Evolutionary conservation across 805 yeast genomes (phyloP).

Genomic region (Wickerhamomyces chaumierensis): DNA sequence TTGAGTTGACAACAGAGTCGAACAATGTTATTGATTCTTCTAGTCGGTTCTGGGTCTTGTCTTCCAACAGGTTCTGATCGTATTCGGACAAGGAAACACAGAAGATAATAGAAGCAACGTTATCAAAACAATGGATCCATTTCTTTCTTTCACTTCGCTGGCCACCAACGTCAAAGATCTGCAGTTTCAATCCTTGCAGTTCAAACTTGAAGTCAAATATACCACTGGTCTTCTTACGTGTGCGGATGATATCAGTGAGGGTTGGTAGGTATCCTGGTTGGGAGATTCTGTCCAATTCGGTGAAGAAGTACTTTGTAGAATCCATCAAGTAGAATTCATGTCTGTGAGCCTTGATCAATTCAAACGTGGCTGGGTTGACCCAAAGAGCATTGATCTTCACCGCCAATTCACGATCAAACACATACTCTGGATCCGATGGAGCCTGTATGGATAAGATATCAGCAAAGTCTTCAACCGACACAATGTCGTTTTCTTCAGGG

Average conservation of each 20-base stretch:
- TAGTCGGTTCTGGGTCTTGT: slow-evolving; percentile 60
- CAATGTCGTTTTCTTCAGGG: slow-evolving; percentile 22
- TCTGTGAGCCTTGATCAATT: slow-evolving; percentile 45
- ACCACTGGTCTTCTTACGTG: slow-evolving; percentile 89
- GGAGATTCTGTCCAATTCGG: slow-evolving; percentile 52
- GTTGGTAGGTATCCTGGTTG: slow-evolving; percentile 55
- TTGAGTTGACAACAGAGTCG: slow-evolving; percentile 82
- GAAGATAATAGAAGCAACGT: slow-evolving; percentile 79
- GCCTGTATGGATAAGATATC: slow-evolving; percentile 14
- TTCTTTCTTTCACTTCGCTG: slow-evolving; percentile 92
- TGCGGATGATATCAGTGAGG: slow-evolving; percentile 68
- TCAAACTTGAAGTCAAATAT: slow-evolving; percentile 74
- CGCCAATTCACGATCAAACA: slow-evolving; percentile 40
- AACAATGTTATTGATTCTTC: slow-evolving; percentile 76
- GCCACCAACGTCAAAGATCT: slow-evolving; percentile 84
- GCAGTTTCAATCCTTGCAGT: slow-evolving; percentile 56
- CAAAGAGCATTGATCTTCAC: slow-evolving; percentile 40
- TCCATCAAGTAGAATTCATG: slow-evolving; percentile 76
- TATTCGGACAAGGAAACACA: slow-evolving; percentile 89
- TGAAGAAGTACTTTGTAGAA: slow-evolving; percentile 70
- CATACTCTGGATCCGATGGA: slow-evolving; percentile 40
- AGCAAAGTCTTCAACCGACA: slow-evolving; percentile 20
- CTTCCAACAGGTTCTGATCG: slow-evolving; percentile 77
- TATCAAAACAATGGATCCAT: slow-evolving; percentile 96
- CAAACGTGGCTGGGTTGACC: slow-evolving; percentile 43